Percentiles rank a stretch among this genome's conserved stretches.
phyloP scores from a whole-genome alignment of 139 green algal genomes.

The Chlamydomonas incerta region DNA sequence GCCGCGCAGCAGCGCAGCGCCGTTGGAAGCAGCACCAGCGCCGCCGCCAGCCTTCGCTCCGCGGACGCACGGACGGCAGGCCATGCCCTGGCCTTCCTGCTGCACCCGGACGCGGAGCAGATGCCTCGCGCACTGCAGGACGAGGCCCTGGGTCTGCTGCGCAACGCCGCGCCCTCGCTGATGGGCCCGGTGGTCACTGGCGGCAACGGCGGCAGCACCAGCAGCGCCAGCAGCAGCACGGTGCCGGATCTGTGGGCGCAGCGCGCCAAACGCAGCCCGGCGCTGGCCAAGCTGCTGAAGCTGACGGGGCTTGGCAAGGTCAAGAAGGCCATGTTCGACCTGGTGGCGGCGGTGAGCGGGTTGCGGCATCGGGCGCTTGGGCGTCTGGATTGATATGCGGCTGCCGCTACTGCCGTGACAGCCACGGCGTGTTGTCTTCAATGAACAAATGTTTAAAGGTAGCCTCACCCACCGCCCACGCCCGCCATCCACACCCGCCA shows the following conservation, averaged over 20 bases:
- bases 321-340: slow-evolving; percentile 53
- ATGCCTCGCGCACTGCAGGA: not conserved
- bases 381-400: too few relatives aligned
- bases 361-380: too few relatives aligned
- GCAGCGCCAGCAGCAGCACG: not conserved
- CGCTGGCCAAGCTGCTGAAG: slow-evolving; percentile 46
- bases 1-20: not conserved
- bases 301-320: slow-evolving; percentile 49
- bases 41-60: not conserved
- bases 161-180: not conserved
- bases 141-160: slow-evolving; percentile 28
- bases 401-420: too few relatives aligned
- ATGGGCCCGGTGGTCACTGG: not conserved
- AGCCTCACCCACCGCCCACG: not conserved
- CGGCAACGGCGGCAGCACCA: not conserved
- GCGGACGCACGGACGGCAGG: not conserved
- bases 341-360: slow-evolving; percentile 50
- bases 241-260: not conserved
- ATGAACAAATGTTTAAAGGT: too few relatives aligned
- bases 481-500: too few relatives aligned
- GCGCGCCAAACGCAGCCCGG: not conserved
- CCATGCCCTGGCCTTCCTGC: slow-evolving; percentile 48
- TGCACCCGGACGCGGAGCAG: slow-evolving; percentile 42
- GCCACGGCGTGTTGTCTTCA: too few relatives aligned
- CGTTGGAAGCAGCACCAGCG: not conserved